Base-by-base conservation (phyloP, 2,329 filamentous ascomycete genomes). In the Trichoderma brevicompactum region DNA sequence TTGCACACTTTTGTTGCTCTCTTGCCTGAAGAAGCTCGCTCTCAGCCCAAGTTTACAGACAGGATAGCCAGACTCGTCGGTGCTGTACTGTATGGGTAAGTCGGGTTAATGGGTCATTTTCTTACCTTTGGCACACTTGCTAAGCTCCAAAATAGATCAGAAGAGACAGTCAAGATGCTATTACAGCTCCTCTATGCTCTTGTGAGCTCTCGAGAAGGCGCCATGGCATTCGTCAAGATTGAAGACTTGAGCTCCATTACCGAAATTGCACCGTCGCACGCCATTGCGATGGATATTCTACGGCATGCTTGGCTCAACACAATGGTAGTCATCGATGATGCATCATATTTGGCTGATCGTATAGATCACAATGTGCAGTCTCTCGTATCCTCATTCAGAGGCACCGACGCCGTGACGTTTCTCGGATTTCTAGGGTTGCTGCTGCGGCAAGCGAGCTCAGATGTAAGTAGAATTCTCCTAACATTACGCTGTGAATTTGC, bases 1-100 rank as follows among this genome's bases (percentile, higher is more conserved):
- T 73, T 90, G 6, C 85, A 89, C 71, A 86, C 84, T 0, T 91
- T 91, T 72, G 76, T 83, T 0, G 76, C 82, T 7, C 75, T 91
- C 10, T 76, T 91, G 4, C 83, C 87, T 0, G 79, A 81, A 4
- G 75, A 79, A 3, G 78, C 78, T 5, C 78, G 76, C 48, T 75
- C 77, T 17, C 76, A 83, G 17, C 68, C 75, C 13, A 83, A 80
- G 69, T 79, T 90, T 36, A 76, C 83, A 4, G 79, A 74, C 32
- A 80, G 87, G 59, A 84, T 87, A 71, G 82, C 82, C 1, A 76
- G 80, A 34, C 75, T 91, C 2, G 79, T 87, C 4, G 77, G 78
- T 38, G 82, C 84, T 38, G 74, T 88, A 32, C 70, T 86, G 2
- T 76, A 84, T 67, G 86, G 85, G 86, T 86, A 74, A 59, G 77